These are phyloP conservation scores for Cymbopogon citratus DNA, from an alignment of 176 grass and related monocot genomes.

Conservation along the genomic window DNA sequence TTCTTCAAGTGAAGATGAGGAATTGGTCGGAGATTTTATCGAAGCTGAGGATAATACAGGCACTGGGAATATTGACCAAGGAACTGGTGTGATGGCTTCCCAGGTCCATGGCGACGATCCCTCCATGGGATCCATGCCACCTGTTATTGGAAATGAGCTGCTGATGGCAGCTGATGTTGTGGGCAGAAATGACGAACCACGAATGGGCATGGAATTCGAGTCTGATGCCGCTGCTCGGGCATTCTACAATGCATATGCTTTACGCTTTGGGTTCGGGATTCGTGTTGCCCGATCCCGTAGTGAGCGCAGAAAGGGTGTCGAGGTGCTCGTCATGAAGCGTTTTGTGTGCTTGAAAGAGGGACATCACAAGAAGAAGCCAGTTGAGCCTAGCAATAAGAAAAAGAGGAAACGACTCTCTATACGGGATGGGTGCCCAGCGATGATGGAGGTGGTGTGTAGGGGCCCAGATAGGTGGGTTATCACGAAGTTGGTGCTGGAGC, in stretches of 20 bases:
- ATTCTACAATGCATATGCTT: constrained; percentile 72
- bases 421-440: constrained; percentile 83
- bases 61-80: constrained; percentile 31
- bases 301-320: constrained; percentile 69
- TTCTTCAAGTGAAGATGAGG: constrained; percentile 74
- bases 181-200: constrained; percentile 43
- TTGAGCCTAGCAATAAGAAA: constrained; percentile 49
- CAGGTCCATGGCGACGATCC: constrained; percentile 23
- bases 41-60: constrained; percentile 51
- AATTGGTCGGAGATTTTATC: constrained; percentile 56
- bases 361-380: constrained; percentile 86
- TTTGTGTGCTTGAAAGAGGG: constrained; percentile 99
- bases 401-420: constrained; percentile 85
- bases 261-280: constrained; percentile 74
- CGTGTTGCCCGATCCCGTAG: constrained; percentile 82
- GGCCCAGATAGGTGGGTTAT: constrained; percentile 64
- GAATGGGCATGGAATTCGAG: constrained; percentile 73
- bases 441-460: constrained; percentile 89
- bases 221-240: constrained; percentile 62
- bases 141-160: constrained; percentile 24
- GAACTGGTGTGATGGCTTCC: constrained; percentile 6
- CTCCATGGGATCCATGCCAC: constrained; percentile 1
- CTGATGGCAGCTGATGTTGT: constrained; percentile 35
- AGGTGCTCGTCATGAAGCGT: constrained; percentile 87
- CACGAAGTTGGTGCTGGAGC: constrained; percentile 74